Evolutionary conservation across 768 basidiomycete species (phyloP), one percentile per base, ranked within the genome.

Genomic region (Termitomyces sp.): DNA sequence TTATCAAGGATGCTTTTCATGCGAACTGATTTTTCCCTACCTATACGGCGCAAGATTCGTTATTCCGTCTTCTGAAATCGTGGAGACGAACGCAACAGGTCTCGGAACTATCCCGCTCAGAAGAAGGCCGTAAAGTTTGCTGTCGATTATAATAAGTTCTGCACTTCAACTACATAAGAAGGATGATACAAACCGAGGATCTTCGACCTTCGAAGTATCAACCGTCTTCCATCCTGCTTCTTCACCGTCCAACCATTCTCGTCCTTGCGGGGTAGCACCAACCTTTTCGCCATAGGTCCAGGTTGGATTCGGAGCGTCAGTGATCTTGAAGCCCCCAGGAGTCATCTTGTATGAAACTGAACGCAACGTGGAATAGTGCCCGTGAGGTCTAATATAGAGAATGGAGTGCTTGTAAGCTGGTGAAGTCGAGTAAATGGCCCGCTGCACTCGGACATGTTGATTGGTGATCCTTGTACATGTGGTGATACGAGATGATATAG

Each of bases 81-180:
- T 80, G 7, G 87, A 88, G n/a, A 90, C 82, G 63, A 91, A 86
- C 0, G 85, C 90, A 57, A 91, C 76, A 10, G 89, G 89, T 46
- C 90, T 81, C 2, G 89, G 89, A 7, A 78, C 75, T 51, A 89
- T 76, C 12, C 84, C 86, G 47, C 79, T 80, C 9, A 79, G 77
- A 64, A 87, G 67, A 57, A 86, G 66, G 12, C 73, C 72, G 65
- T 88, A 86, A 8, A 79, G 31, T 40, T 66, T 66, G 52, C 77
- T 78, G 50, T 32, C 1, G 34, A 59, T 20, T 14, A 36, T 17
- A 15, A 10, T 55, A 53, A 49, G 36, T 52, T 12, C 36, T 36
- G 37, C 2, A 32, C 15, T 2, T 29, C 11, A 37, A 47, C 51
- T 42, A 25, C 25, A 25, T 25, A 8, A n/a, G 45, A 31, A 47